Percentiles rank a stretch among this genome's conserved stretches.
phyloP scores from a whole-genome alignment of 305 asterid genomes.

The Solanum hybrid region DNA sequence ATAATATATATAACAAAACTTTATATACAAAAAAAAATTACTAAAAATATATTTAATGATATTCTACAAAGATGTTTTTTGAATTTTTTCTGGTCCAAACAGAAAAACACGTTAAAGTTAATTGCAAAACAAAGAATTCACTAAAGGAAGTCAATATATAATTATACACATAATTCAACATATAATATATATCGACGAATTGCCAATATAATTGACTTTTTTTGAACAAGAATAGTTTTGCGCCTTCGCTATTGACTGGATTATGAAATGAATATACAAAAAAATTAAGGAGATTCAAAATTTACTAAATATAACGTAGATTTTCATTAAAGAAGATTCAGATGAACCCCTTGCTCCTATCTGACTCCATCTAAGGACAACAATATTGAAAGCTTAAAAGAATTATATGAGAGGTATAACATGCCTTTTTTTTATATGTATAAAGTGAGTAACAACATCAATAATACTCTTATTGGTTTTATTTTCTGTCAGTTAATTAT shows the following conservation, averaged over 20 bases:
- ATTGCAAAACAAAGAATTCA: not conserved
- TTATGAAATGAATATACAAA: not conserved
- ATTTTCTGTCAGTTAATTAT: not conserved
- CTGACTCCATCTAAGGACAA: not conserved
- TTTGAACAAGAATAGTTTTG: no score
- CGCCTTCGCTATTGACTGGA: no score
- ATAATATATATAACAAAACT: not conserved
- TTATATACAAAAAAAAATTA: not conserved
- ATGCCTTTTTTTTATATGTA: not conserved
- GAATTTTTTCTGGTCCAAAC: not conserved
- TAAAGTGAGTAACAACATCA: not conserved
- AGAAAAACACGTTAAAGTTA: not conserved
- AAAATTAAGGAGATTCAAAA: not conserved
- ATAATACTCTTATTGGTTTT: not conserved
- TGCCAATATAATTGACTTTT: not conserved
- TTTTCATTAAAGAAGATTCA: fast-evolving
- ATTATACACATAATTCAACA: not conserved
- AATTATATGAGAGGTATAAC: not conserved
- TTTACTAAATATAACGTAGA: not conserved
- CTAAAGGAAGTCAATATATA: not conserved
- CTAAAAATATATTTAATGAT: not conserved
- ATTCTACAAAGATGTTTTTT: not conserved
- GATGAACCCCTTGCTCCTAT: not conserved
- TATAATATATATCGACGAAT: not conserved
- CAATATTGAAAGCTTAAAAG: not conserved